These are phyloP conservation scores for Mastigamoeba balamuthi DNA, from an alignment of 78 protist species.

Conservation along the genomic window DNA sequence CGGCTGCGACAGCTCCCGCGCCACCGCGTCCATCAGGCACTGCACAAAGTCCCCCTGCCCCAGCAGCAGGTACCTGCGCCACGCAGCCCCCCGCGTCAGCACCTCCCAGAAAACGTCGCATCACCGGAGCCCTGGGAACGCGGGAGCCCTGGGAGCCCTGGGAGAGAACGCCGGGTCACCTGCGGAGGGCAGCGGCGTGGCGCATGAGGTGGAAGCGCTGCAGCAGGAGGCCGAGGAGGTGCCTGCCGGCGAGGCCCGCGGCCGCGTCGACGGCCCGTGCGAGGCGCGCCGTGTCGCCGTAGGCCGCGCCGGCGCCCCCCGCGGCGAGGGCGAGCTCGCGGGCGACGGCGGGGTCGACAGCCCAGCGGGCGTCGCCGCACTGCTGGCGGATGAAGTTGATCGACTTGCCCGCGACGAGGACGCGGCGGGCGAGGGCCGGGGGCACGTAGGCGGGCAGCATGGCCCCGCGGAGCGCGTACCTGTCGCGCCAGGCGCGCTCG, in stretches of 20 bases:
- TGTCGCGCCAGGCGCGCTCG: neutral
- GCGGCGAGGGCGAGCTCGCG: neutral
- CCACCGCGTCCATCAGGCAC: neutral
- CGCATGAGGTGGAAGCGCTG: neutral
- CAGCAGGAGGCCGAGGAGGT: neutral
- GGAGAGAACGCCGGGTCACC: no score
- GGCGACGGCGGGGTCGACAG: neutral
- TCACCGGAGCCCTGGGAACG: no score
- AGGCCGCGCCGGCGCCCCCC: neutral
- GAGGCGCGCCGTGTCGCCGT: no score
- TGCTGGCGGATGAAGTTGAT: slow-evolving; percentile 10
- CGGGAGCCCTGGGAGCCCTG: no score
- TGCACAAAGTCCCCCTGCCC: slow-evolving; percentile 25
- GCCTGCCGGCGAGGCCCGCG: neutral
- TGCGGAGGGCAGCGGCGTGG: neutral
- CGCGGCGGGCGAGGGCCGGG: neutral
- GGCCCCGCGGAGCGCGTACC: neutral
- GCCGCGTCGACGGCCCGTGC: neutral
- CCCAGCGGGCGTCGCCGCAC: neutral
- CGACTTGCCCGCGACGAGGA: slow-evolving; percentile 10
- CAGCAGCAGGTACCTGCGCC: slow-evolving; percentile 6
- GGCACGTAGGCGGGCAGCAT: slow-evolving; percentile 1
- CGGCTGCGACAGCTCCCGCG: neutral
- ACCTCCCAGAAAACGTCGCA: no score
- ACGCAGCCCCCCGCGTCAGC: no score